Base-by-base conservation (phyloP, 208 protist genomes). In the Leishmania lainsoni region DNA sequence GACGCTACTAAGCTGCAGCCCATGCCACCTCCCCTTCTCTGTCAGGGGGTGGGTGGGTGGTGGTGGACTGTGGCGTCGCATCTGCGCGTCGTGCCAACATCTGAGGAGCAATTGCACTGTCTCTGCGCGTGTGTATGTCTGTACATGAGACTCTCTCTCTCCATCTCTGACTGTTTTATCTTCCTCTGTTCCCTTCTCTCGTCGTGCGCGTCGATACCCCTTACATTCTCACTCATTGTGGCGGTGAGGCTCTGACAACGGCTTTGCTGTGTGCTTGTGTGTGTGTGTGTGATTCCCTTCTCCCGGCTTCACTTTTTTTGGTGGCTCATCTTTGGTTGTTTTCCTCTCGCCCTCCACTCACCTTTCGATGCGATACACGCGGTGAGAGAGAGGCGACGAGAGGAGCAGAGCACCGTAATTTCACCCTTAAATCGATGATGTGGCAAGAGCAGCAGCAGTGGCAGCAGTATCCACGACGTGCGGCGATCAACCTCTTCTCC, bases 1-100 rank as follows among this genome's bases (percentile, higher is more conserved):
- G 78, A 51, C 81, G 89, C 29, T 92, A 84, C 68, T 85, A 79
- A 76, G 52, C 75, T 29, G 39, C 59, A 35, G 39, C 58, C 39
- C 29, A 10, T 22, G 52, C n/a, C 4, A 45, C 10, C 52, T 61
- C 8, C 45, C 73, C 22, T 29, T 5, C 3, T 45, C 8, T 76
- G 73, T 10, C 52, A 32, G 12, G 17, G 52, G 49, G 73, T n/a
- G n/a, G n/a, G n/a, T n/a, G n/a, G n/a, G n/a, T n/a, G n/a, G n/a
- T 63, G 51, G 70, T 9, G 32, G 29, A 45, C 45, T 52, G 17
- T 72, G 45, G 22, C 42, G 10, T 54, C 56, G 68, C 51, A 56
- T 81, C 16, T 80, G 58, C 59, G 51, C 74, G 76, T 81, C 48
- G 14, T 52, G 22, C 1, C 20, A 17, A 29, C 32, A 3, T 52